A percentile compares a stretch with the other conserved stretches of the same genome.
These are phyloP conservation scores for Staphylotrichum longicolle DNA, from an alignment of 495 filamentous ascomycete genomes.

Conservation along the genomic window DNA sequence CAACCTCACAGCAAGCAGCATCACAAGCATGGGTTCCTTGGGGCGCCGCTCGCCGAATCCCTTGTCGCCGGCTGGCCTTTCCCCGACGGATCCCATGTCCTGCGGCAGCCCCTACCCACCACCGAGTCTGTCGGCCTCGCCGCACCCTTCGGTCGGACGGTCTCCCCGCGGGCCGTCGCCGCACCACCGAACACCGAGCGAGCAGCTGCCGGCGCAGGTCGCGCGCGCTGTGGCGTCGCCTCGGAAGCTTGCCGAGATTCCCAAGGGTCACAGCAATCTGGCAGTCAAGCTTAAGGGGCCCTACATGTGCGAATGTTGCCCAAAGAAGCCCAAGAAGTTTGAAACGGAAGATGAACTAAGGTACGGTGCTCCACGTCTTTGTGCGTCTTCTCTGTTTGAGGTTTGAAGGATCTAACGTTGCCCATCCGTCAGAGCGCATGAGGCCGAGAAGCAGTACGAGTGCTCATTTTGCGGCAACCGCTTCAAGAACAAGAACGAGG, in stretches of 20 bases:
- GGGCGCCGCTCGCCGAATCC: slow-evolving; percentile 71
- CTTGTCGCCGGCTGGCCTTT: slow-evolving; percentile 61
- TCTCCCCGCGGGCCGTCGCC: slow-evolving; percentile 29
- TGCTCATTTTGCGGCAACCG: slow-evolving; percentile 90
- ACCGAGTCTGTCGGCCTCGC: slow-evolving; percentile 61
- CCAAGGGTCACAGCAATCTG: slow-evolving; percentile 39
- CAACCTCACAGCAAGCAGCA: slow-evolving; percentile 64
- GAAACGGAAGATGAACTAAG: slow-evolving; percentile 79
- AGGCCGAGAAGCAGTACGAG: slow-evolving; percentile 93
- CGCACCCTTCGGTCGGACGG: slow-evolving; percentile 51
- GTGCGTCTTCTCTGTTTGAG: background rate
- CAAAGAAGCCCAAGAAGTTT: slow-evolving; percentile 98
- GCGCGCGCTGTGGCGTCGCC: slow-evolving; percentile 44
- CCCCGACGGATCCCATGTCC: slow-evolving; percentile 48
- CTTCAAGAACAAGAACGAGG: slow-evolving; percentile 99
- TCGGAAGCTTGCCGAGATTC: slow-evolving; percentile 47
- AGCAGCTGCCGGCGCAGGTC: slow-evolving; percentile 32
- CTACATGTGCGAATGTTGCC: slow-evolving; percentile 94
- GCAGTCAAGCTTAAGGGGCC: slow-evolving; percentile 49
- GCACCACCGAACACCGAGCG: slow-evolving; percentile 48
- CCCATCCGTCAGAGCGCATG: slow-evolving; percentile 54
- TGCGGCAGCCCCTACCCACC: slow-evolving; percentile 57
- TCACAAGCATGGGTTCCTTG: slow-evolving; percentile 70
- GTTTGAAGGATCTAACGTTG: background rate
- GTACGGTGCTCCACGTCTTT: slow-evolving; percentile 46